phyloP scores from a whole-genome alignment of 169 alveolate genomes.

The Eimeria acervulina region DNA sequence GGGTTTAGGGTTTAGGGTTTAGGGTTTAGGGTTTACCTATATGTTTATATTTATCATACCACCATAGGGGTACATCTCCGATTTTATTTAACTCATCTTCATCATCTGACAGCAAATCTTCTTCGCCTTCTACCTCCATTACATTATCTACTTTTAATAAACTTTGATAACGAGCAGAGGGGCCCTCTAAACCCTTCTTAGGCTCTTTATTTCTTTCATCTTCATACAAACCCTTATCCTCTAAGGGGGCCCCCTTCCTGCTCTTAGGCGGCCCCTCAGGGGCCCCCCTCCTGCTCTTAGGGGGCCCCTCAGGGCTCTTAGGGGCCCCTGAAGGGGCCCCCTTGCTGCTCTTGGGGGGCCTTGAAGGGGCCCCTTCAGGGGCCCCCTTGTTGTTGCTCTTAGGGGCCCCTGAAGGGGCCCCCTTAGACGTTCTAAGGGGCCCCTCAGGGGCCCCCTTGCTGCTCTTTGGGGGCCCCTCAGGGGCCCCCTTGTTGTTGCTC shows the following conservation, averaged over 20 bases:
- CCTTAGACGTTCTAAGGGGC: neutral
- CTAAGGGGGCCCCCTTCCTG: too few relatives aligned
- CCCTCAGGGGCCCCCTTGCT: too few relatives aligned
- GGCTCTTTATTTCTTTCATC: too few relatives aligned
- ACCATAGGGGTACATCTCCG: conserved; percentile 81
- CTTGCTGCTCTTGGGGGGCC: neutral
- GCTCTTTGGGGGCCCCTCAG: too few relatives aligned
- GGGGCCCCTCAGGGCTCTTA: neutral
- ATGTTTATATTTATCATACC: conserved; percentile 79
- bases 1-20: too few relatives aligned
- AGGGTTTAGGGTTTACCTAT: conserved; percentile 54
- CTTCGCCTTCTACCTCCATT: conserved; percentile 23
- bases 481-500: neutral
- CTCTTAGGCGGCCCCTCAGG: too few relatives aligned
- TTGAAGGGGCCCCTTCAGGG: neutral
- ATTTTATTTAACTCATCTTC: conserved; percentile 76
- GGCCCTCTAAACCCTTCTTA: too few relatives aligned
- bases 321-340: too few relatives aligned
- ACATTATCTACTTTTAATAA: neutral
- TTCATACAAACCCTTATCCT: too few relatives aligned
- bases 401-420: conserved; percentile 19
- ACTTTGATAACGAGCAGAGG: too few relatives aligned
- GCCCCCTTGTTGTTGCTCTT: neutral
- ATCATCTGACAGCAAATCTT: conserved; percentile 61
- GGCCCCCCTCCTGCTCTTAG: too few relatives aligned